phyloP scores from a whole-genome alignment of 139 green algal species.

The Coccomyxa sp. region DNA sequence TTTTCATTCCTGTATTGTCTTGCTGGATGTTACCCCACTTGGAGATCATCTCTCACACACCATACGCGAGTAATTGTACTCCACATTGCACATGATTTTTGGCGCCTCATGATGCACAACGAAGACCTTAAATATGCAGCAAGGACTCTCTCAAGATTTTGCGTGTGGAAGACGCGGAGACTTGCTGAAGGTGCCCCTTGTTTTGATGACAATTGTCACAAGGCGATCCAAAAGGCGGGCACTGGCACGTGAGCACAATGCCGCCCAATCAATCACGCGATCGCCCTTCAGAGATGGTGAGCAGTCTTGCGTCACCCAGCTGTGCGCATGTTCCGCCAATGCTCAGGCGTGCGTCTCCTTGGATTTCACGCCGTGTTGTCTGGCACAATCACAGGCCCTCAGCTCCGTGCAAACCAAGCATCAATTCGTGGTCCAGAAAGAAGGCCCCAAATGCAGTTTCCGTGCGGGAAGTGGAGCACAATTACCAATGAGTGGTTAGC shows the following conservation, averaged over 20 bases:
- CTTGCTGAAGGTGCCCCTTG: too few relatives aligned
- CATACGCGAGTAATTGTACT: constrained; percentile 1
- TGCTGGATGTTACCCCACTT: not conserved
- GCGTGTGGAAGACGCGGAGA: too few relatives aligned
- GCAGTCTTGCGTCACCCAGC: too few relatives aligned
- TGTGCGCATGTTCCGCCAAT: not conserved
- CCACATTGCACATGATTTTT: not conserved
- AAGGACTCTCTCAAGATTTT: not conserved
- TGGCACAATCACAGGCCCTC: not conserved
- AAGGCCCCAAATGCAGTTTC: not conserved
- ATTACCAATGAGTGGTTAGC: not conserved
- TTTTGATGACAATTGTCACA: too few relatives aligned
- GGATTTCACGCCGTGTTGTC: not conserved
- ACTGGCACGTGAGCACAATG: too few relatives aligned
- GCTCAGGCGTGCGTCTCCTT: not conserved
- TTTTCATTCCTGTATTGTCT: not conserved
- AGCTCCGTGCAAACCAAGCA: not conserved
- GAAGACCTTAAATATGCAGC: constrained; percentile 1
- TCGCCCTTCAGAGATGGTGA: too few relatives aligned
- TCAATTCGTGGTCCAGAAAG: constrained; percentile 1
- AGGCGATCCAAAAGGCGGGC: too few relatives aligned
- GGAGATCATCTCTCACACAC: not conserved
- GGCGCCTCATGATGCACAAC: not conserved
- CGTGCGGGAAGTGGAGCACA: not conserved
- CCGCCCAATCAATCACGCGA: too few relatives aligned